Conservation (phyloP, 2,329 filamentous ascomycete species). For the Phaeophleospora eucalypticola region DNA sequence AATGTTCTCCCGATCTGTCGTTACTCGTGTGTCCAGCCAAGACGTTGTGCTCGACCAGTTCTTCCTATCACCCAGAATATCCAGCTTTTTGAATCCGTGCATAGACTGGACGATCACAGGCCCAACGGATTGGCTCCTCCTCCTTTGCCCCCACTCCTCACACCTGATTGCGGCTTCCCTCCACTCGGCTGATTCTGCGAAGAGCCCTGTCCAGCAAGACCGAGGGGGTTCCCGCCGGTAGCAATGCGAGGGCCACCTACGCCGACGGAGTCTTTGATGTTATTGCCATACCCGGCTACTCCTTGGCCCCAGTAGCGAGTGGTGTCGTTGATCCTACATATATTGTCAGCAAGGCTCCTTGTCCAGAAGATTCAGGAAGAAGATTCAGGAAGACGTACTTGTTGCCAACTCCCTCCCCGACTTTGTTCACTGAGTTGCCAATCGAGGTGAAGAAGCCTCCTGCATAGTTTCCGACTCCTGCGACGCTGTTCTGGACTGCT, state of each 20-base stretch:
- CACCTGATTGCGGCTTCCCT: constrained; percentile 25
- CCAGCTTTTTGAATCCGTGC: too few relatives aligned
- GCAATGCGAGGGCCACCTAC: constrained; percentile 42
- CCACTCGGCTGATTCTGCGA: constrained; percentile 17
- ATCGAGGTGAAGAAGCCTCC: constrained; percentile 42
- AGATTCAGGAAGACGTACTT: constrained; percentile 28
- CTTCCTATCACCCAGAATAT: too few relatives aligned
- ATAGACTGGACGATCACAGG: too few relatives aligned
- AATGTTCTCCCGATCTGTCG: too few relatives aligned
- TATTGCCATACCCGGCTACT: constrained; percentile 48
- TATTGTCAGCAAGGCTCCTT: constrained; percentile 4
- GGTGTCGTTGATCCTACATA: constrained; percentile 40
- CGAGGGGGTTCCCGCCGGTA: constrained; percentile 46
- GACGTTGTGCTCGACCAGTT: too few relatives aligned
- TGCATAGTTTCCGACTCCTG: constrained; percentile 43
- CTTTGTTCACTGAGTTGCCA: constrained; percentile 45
- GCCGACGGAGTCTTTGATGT: constrained; percentile 46
- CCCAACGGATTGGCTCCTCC: constrained; percentile 42
- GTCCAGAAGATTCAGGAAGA: neutral
- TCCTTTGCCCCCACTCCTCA: constrained; percentile 30
- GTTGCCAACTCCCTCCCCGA: constrained; percentile 42
- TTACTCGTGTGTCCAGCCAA: too few relatives aligned
- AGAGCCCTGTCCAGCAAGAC: constrained; percentile 33
- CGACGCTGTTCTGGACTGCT: constrained; percentile 40
- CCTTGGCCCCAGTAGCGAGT: constrained; percentile 46